phyloP scores from a whole-genome alignment of 176 grass and related monocot genomes.

The Miscanthus lutarioriparius region DNA sequence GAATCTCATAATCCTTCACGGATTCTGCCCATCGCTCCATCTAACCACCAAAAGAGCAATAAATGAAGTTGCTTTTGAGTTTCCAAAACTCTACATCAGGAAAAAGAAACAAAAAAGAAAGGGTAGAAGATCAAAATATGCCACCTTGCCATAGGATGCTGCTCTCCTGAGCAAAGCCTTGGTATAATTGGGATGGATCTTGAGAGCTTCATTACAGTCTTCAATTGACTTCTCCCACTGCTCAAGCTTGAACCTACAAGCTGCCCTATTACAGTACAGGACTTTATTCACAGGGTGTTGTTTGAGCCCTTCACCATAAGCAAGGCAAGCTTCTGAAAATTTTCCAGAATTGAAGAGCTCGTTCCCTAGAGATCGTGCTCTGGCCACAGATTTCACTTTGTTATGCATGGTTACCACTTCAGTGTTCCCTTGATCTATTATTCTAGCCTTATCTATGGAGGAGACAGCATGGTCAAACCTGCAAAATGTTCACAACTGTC shows the following conservation, averaged over 20 bases:
- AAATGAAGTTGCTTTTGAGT: slow-evolving; percentile 3
- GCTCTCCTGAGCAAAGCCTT: slow-evolving; percentile 96
- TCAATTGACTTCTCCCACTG: slow-evolving; percentile 95
- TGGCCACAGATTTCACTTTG: slow-evolving; percentile 72
- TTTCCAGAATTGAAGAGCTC: slow-evolving; percentile 93
- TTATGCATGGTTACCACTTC: slow-evolving; percentile 61
- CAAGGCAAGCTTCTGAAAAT: slow-evolving; percentile 68
- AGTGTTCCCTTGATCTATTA: slow-evolving; percentile 65
- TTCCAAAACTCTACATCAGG: slow-evolving; percentile 23
- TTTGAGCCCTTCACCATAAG: slow-evolving; percentile 91
- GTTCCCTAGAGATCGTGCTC: slow-evolving; percentile 76
- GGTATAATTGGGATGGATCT: slow-evolving; percentile 82
- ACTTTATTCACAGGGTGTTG: slow-evolving; percentile 79
- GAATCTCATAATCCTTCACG: slow-evolving; percentile 85
- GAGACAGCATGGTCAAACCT: slow-evolving; percentile 87
- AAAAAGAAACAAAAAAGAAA: neutral
- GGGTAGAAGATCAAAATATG: neutral
- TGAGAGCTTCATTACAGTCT: slow-evolving; percentile 95
- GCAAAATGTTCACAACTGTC: slow-evolving; percentile 38
- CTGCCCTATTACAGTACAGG: slow-evolving; percentile 92
- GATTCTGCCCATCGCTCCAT: slow-evolving; percentile 82
- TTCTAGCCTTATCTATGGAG: slow-evolving; percentile 66
- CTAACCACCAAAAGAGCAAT: slow-evolving; percentile 48
- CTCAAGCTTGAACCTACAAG: slow-evolving; percentile 79
- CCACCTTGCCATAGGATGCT: slow-evolving; percentile 85